A percentile compares a stretch with the other conserved stretches of the same genome.
Evolutionary conservation across 352 stramenopile genomes (phyloP).

Genomic region (Thalassiosira exigua): DNA sequence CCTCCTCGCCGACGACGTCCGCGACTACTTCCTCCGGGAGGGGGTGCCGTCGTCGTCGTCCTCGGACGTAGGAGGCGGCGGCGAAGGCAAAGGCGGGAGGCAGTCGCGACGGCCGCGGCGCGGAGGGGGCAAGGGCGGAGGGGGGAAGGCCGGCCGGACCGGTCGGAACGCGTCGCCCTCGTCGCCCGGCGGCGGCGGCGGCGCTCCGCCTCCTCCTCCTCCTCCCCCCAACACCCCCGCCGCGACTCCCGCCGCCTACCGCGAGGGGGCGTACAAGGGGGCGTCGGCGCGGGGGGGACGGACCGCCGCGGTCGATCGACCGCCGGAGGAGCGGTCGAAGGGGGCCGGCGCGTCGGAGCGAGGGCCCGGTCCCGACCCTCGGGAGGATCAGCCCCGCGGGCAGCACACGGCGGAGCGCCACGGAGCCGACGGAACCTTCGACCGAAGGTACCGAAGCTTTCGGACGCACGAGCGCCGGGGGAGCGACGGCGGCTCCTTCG

Average conservation of each 20-base stretch:
- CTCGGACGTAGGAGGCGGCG: not conserved
- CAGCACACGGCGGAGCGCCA: not conserved
- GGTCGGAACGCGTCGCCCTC: no score
- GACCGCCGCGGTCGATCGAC: no score
- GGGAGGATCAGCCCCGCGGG: no score
- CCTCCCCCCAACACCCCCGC: not conserved
- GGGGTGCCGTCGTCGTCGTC: slow-evolving; percentile 2
- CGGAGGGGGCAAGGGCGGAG: no score
- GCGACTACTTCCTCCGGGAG: slow-evolving; percentile 51
- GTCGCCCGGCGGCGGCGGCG: no score
- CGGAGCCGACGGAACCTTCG: not conserved
- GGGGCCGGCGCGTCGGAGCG: not conserved
- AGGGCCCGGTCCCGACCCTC: not conserved
- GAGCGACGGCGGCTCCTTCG: not conserved
- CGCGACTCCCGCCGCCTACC: not conserved
- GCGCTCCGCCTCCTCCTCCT: no score
- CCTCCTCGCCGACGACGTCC: slow-evolving; percentile 49
- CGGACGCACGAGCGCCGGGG: not conserved
- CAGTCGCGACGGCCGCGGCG: not conserved
- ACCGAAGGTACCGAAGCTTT: not conserved
- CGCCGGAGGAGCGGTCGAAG: not conserved
- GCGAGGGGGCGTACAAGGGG: not conserved
- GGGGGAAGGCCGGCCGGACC: no score
- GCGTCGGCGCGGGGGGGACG: not conserved
- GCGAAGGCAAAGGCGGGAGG: not conserved